Percentiles rank a stretch among this genome's conserved stretches.
phyloP scores from a whole-genome alignment of 805 yeast species.

The Candida dajiaensis region DNA sequence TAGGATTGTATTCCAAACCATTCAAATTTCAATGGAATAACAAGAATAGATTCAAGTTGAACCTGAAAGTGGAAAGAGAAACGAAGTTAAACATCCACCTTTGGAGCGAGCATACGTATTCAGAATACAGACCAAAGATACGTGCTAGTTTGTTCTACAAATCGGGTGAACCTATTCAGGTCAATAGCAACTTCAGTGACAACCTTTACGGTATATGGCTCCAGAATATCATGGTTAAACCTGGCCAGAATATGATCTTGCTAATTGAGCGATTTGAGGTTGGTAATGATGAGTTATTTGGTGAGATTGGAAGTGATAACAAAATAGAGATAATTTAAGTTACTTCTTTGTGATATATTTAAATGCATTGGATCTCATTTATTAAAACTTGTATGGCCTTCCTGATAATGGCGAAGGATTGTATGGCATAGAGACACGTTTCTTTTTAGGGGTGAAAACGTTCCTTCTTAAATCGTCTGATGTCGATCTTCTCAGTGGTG shows the following conservation, averaged over 20 bases:
- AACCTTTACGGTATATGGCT: conserved; percentile 38
- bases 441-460: conserved; percentile 13
- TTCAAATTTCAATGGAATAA: conserved; percentile 33
- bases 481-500: conserved; percentile 20
- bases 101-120: conserved; percentile 4
- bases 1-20: conserved; percentile 31
- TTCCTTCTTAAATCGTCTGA: conserved; percentile 4
- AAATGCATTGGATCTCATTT: background rate
- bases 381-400: conserved; percentile 3
- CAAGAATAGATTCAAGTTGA: conserved; percentile 32
- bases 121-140: conserved; percentile 39
- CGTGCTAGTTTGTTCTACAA: conserved; percentile 40
- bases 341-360: background rate
- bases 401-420: conserved; percentile 22
- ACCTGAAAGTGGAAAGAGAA: conserved; percentile 19
- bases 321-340: conserved; percentile 7
- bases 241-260: conserved; percentile 29
- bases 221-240: conserved; percentile 1
- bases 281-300: conserved; percentile 35
- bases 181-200: conserved; percentile 33
- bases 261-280: conserved; percentile 45
- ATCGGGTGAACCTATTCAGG: conserved; percentile 39
- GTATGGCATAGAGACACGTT: conserved; percentile 7
- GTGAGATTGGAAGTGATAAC: conserved; percentile 32
- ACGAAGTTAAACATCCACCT: conserved; percentile 19